Evolutionary conservation across 352 stramenopile species (phyloP), one percentile per base, ranked within the genome.

Genomic region (Thalassiosira mediterranea): DNA sequence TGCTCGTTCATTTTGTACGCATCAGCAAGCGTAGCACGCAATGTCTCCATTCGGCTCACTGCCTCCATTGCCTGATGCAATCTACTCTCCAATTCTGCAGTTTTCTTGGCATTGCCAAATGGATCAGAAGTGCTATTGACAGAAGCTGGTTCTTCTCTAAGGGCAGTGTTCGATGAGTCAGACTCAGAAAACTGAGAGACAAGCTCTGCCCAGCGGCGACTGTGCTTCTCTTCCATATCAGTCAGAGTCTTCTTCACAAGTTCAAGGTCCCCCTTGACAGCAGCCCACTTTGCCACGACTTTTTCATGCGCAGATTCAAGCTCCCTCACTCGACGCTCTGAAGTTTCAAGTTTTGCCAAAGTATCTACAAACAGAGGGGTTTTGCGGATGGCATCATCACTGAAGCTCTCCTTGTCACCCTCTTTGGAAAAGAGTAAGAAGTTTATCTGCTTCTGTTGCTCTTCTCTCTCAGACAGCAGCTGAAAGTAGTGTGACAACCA

Each of bases 31-130:
- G 82, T 79, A 21, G 68, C 51, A 29, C 75, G 60, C 31, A 84
- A 67, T 19, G 54, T 71, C 51, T 91, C 84, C 46, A 81, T 78
- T 34, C 88, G 79, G 11, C 81, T 77, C 4, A 89, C 86, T 51
- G 87, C 83, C 37, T 92, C 88, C 3, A 91, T 32, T 25, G 84
- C 83, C 62, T 93, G 88, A 13, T 72, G 82, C 34, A 93, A 53
- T 58, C 91, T 92, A 53, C 83, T 86, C 58, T 91, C 77, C 28
- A 93, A 67, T 40, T 84, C 84, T 44, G 76, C 72, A 70, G 86
- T 88, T 64, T 81, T 76, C 72, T 88, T 74, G 17, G 79, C 68
- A 32, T 74, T 67, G 3, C 19, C 46, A 32, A 72, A 70, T 4
- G 42, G 44, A 63, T 80, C 56, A n/a, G n/a, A n/a, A n/a, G n/a